These are phyloP conservation scores for Globisporangium cystogenes DNA, from an alignment of 352 stramenopile genomes.

Conservation along the genomic window DNA sequence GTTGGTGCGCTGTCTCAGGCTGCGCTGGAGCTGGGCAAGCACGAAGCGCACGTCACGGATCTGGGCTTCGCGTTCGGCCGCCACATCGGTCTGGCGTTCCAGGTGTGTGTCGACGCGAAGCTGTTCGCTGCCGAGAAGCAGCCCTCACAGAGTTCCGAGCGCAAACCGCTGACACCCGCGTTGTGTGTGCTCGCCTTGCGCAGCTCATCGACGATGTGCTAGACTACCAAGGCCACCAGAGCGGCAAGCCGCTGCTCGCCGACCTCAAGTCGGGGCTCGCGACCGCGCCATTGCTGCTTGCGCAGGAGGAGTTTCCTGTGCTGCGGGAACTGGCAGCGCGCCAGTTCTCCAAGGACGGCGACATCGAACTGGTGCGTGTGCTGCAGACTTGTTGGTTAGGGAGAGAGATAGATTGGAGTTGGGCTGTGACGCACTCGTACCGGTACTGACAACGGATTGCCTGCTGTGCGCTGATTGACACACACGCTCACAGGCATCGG, in stretches of 20 bases:
- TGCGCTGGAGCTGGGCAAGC: conserved; percentile 90
- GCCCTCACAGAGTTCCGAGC: too few relatives aligned
- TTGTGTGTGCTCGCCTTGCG: neutral
- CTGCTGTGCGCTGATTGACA: conserved; percentile 11
- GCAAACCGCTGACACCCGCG: neutral
- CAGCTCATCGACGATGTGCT: conserved; percentile 97
- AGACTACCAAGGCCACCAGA: conserved; percentile 95
- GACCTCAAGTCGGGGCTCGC: conserved; percentile 95
- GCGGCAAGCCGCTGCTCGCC: conserved; percentile 93
- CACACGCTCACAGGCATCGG: conserved; percentile 44
- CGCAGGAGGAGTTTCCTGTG: conserved; percentile 91
- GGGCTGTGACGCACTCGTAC: too few relatives aligned
- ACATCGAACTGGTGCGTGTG: conserved; percentile 84
- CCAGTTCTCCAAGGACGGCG: conserved; percentile 90
- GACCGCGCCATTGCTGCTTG: conserved; percentile 96
- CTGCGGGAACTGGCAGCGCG: conserved; percentile 85
- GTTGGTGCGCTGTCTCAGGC: conserved; percentile 22
- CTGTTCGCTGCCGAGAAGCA: neutral
- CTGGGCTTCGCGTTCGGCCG: conserved; percentile 96
- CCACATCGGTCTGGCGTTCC: conserved; percentile 97
- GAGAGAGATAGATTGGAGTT: too few relatives aligned
- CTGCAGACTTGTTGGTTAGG: too few relatives aligned
- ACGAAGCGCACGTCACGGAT: conserved; percentile 76
- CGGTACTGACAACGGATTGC: conserved; percentile 5
- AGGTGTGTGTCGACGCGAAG: conserved; percentile 51